Percentiles rank a stretch among this genome's conserved stretches.
Conservation (phyloP, 805 yeast genomes). For the Monosporozyma servazzii region DNA sequence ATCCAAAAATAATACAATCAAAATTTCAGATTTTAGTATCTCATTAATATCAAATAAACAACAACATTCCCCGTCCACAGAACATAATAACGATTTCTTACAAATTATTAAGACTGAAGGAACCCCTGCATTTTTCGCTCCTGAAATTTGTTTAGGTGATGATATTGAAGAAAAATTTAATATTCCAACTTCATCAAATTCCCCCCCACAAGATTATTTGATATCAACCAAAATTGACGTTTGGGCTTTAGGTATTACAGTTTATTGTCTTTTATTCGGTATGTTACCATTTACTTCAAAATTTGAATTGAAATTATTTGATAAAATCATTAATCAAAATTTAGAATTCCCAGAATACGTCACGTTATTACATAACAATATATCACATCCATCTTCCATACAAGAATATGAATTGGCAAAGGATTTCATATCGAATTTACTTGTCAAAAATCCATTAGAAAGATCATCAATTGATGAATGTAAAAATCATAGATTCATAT, state of each 20-base stretch:
- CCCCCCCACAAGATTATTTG: not conserved
- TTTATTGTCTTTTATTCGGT: constrained; percentile 83
- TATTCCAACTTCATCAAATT: constrained; percentile 31
- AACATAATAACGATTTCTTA: constrained; percentile 39
- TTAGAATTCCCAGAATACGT: constrained; percentile 46
- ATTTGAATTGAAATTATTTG: constrained; percentile 59
- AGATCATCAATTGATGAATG: constrained; percentile 66
- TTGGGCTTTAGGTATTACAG: constrained; percentile 95
- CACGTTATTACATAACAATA: constrained; percentile 16
- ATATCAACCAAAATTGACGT: constrained; percentile 82
- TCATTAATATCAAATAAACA: constrained; percentile 40
- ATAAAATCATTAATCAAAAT: constrained; percentile 59
- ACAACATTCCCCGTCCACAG: constrained; percentile 12
- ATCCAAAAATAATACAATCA: constrained; percentile 60
- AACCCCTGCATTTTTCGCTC: constrained; percentile 94
- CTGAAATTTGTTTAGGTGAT: constrained; percentile 69
- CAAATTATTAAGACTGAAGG: constrained; percentile 96
- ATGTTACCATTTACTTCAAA: constrained; percentile 81
- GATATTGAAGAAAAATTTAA: constrained; percentile 19
- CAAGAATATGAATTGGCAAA: constrained; percentile 41
- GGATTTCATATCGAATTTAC: constrained; percentile 51
- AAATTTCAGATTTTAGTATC: constrained; percentile 95
- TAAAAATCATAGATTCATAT: constrained; percentile 65
- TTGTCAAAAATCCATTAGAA: constrained; percentile 58
- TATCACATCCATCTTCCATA: constrained; percentile 28